A percentile compares a stretch with the other conserved stretches of the same genome.
Evolutionary conservation across 805 yeast species (phyloP).

Genomic region (Candida suzukii): DNA sequence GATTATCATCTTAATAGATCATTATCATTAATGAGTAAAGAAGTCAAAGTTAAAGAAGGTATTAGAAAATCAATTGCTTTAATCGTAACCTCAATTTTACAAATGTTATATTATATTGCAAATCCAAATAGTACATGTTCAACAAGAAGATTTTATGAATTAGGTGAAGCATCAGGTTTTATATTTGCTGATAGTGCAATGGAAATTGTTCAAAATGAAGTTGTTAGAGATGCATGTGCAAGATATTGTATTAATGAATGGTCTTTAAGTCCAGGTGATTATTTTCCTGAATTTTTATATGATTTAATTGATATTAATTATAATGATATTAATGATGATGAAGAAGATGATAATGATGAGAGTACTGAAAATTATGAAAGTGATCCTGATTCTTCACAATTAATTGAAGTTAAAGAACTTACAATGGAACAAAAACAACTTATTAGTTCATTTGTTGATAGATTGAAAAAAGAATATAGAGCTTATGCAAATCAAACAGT

Average conservation of each 20-base stretch:
- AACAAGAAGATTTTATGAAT: slow-evolving; percentile 11
- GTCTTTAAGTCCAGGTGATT: slow-evolving; percentile 10
- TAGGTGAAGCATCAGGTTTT: slow-evolving; percentile 13
- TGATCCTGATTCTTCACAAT: background rate
- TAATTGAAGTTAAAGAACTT: slow-evolving; percentile 3
- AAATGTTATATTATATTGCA: slow-evolving; percentile 14
- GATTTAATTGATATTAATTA: slow-evolving; percentile 12
- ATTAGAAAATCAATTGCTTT: slow-evolving; percentile 11
- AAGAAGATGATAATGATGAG: no score
- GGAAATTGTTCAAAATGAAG: slow-evolving; percentile 4
- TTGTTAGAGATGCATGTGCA: slow-evolving; percentile 13
- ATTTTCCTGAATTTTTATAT: slow-evolving; percentile 17
- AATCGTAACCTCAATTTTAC: slow-evolving; percentile 11
- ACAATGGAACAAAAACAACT: slow-evolving; percentile 4
- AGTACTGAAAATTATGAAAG: no score
- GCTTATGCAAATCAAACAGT: slow-evolving; percentile 10
- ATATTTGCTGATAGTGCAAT: slow-evolving; percentile 12
- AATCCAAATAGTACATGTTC: slow-evolving; percentile 12
- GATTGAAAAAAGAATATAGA: slow-evolving; percentile 16
- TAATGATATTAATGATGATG: slow-evolving; percentile 1
- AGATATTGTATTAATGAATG: slow-evolving; percentile 15
- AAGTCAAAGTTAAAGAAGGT: slow-evolving; percentile 11
- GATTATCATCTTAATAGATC: slow-evolving; percentile 16
- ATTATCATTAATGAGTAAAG: slow-evolving; percentile 12
- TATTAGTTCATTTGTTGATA: slow-evolving; percentile 7